Percentiles rank a stretch among this genome's conserved stretches.
Evolutionary conservation across 257 asterid species (phyloP).

Genomic region (Capsicum rhomboideum): DNA sequence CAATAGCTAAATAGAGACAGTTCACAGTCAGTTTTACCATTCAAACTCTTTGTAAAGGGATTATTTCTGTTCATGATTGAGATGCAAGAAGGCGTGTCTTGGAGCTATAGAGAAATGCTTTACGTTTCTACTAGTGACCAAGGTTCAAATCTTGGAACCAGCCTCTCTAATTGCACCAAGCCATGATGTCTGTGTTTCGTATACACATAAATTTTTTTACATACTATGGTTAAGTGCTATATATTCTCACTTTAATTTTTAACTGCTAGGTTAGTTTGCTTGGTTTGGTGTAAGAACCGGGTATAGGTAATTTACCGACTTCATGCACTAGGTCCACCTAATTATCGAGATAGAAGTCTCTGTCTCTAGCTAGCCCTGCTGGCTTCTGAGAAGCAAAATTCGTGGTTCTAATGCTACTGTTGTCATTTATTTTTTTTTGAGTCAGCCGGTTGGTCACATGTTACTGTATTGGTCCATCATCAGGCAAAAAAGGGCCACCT

Average conservation of each 20-base stretch:
- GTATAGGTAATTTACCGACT: background rate
- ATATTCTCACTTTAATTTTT: background rate
- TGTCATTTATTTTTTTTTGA: background rate
- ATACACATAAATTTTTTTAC: background rate
- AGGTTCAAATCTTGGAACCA: background rate
- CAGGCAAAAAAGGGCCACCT: background rate
- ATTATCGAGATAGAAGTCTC: background rate
- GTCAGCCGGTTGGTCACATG: background rate
- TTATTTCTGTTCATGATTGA: background rate
- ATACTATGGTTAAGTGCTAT: background rate
- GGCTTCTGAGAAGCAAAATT: background rate
- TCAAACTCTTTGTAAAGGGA: background rate
- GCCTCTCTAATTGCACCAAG: background rate
- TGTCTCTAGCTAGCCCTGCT: background rate
- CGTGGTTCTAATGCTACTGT: background rate
- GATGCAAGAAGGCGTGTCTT: background rate
- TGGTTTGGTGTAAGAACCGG: background rate
- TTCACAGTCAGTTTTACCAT: background rate
- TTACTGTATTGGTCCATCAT: slow-evolving; percentile 2
- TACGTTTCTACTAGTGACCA: background rate
- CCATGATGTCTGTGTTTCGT: background rate
- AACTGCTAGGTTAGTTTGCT: background rate
- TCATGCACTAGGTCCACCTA: background rate
- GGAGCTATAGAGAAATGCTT: background rate
- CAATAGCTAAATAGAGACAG: background rate